Conservation (phyloP, 805 yeast species). For the Yamadazyma philogaea region DNA sequence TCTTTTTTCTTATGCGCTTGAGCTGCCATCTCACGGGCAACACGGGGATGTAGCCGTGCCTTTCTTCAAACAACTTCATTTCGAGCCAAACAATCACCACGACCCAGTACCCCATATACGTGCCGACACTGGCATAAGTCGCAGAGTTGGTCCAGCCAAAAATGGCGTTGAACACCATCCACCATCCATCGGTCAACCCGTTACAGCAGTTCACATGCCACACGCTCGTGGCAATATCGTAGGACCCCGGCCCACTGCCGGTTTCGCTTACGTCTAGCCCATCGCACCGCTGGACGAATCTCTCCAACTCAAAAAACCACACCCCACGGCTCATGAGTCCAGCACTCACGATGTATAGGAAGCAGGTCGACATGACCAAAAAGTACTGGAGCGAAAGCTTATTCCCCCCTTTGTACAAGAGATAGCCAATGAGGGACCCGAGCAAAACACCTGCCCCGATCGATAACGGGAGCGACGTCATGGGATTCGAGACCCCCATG, state of each 20-base stretch:
- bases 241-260: constrained; percentile 46
- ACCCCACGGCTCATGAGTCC: constrained; percentile 44
- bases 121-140: constrained; percentile 40
- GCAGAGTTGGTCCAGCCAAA: constrained; percentile 48
- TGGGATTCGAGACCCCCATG: constrained; percentile 34
- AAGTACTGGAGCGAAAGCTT: constrained; percentile 42
- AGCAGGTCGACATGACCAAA: constrained; percentile 36
- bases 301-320: constrained; percentile 43
- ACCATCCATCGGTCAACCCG: constrained; percentile 44
- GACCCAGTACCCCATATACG: constrained; percentile 38
- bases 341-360: constrained; percentile 43
- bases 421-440: constrained; percentile 33
- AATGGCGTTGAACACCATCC: constrained; percentile 46
- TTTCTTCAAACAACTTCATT: constrained; percentile 33
- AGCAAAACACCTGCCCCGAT: constrained; percentile 26
- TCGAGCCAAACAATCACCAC: constrained; percentile 30
- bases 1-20: constrained; percentile 31
- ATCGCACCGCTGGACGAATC: constrained; percentile 36
- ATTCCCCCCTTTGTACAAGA: constrained; percentile 40
- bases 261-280: constrained; percentile 44
- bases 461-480: constrained; percentile 30
- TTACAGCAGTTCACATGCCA: constrained; percentile 50
- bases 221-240: constrained; percentile 36
- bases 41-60: constrained; percentile 34
- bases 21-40: constrained; percentile 41